Percentiles rank a stretch among this genome's conserved stretches.
phyloP scores from a whole-genome alignment of 306 rosid genomes.

The Gastrolobium villosum region DNA sequence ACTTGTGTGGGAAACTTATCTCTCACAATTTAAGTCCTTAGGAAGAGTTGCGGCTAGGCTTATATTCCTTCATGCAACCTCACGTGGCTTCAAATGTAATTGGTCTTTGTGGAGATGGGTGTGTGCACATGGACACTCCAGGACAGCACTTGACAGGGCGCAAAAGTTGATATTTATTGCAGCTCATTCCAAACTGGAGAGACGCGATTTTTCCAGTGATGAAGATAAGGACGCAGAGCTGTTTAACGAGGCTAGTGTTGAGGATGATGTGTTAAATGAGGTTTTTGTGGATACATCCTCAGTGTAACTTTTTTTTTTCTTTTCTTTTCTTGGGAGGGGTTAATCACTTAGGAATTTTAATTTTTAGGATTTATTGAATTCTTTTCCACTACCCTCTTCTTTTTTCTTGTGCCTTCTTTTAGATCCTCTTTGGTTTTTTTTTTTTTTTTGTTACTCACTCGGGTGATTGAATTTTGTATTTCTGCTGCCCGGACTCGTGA shows the following conservation, averaged over 20 bases:
- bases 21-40: conserved; percentile 67
- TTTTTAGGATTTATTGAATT: conserved; percentile 66
- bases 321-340: conserved; percentile 7
- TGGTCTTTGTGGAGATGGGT: conserved; percentile 68
- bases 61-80: conserved; percentile 76
- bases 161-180: conserved; percentile 72
- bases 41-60: conserved; percentile 75
- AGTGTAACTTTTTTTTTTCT: conserved; percentile 53
- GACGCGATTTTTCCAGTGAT: conserved; percentile 62
- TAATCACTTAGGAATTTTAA: conserved; percentile 49
- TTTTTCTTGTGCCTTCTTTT: conserved; percentile 24
- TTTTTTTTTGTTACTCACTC: no score
- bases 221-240: conserved; percentile 64
- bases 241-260: conserved; percentile 56
- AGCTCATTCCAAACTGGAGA: conserved; percentile 73
- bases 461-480: no score
- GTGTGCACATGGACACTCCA: conserved; percentile 59
- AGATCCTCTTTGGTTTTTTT: no score
- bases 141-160: conserved; percentile 56
- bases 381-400: conserved; percentile 53
- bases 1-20: conserved; percentile 74
- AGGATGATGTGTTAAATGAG: conserved; percentile 68
- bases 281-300: conserved; percentile 71
- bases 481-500: no score
- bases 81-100: conserved; percentile 69